Evolutionary conservation across 1,284 basidiomycete species (phyloP).

Genomic region (Cryptococcus sp.): DNA sequence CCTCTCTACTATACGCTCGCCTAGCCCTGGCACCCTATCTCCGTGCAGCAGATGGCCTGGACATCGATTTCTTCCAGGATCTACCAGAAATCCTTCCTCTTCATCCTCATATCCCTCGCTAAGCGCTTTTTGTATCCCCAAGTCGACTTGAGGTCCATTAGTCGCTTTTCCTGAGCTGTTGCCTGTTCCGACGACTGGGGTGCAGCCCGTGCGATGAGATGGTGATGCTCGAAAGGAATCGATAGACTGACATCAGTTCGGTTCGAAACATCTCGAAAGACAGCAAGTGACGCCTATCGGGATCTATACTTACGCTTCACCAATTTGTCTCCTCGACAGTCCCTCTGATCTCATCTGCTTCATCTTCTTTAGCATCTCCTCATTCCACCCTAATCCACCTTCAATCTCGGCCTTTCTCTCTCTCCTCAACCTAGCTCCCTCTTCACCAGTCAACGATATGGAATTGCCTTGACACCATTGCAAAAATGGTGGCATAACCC

Average conservation of each 20-base stretch:
- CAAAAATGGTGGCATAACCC: constrained; percentile 32
- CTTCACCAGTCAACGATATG: constrained; percentile 29
- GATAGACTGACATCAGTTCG: constrained; percentile 16
- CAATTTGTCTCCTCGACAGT: constrained; percentile 28
- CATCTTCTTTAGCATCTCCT: constrained; percentile 27
- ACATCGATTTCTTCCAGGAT: background rate
- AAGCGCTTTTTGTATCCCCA: constrained; percentile 40
- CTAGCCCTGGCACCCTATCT: too few relatives aligned
- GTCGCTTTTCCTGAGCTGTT: constrained; percentile 8
- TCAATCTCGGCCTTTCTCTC: constrained; percentile 11
- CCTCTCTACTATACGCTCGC: too few relatives aligned
- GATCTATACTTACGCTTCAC: constrained; percentile 29
- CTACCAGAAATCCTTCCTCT: constrained; percentile 44
- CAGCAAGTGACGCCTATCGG: background rate
- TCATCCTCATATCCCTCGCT: constrained; percentile 30
- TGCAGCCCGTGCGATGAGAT: constrained; percentile 34
- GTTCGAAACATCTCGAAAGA: background rate
- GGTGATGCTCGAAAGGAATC: constrained; percentile 20
- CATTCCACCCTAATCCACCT: constrained; percentile 16
- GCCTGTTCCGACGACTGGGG: constrained; percentile 22
- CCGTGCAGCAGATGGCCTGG: too few relatives aligned
- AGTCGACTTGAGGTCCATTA: constrained; percentile 19
- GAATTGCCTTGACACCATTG: constrained; percentile 32
- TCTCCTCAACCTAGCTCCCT: constrained; percentile 18
- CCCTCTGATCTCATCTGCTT: constrained; percentile 25